Conservation (phyloP, 306 rosid genomes). For the Crataegus laevigata region DNA sequence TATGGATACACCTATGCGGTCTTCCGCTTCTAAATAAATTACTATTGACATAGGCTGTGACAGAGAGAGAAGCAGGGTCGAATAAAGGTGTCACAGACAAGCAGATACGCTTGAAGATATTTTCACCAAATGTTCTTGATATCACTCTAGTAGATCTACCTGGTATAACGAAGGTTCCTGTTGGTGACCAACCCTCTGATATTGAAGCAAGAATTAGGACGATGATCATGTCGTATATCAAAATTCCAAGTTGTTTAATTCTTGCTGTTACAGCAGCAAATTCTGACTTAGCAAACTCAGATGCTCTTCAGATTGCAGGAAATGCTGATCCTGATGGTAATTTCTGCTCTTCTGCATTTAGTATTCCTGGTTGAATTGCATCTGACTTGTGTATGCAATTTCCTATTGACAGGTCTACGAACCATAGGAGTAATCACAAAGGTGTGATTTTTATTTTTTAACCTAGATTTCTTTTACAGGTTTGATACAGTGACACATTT, state of each 20-base stretch:
- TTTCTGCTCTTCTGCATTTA: conserved; percentile 17
- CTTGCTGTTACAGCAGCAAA: conserved; percentile 97
- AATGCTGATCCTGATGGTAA: conserved; percentile 98
- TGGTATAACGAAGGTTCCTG: conserved; percentile 96
- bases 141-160: conserved; percentile 97
- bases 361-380: conserved; percentile 3
- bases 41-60: conserved; percentile 59
- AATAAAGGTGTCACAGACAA: conserved; percentile 98
- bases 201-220: conserved; percentile 94
- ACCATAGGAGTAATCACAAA: conserved; percentile 94
- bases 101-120: conserved; percentile 94
- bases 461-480: neutral
- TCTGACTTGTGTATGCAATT: conserved; percentile 5
- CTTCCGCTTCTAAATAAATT: neutral
- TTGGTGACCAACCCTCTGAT: conserved; percentile 97
- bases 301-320: conserved; percentile 99
- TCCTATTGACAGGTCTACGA: conserved; percentile 65
- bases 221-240: conserved; percentile 95
- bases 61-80: conserved; percentile 94
- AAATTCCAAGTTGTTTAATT: conserved; percentile 79
- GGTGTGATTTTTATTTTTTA: conserved; percentile 35
- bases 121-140: conserved; percentile 95
- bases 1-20: neutral
- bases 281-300: conserved; percentile 97
- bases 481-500: neutral